Evolutionary conservation across 2,329 filamentous ascomycete genomes (phyloP).

Genomic region (Alternaria ventricosa): DNA sequence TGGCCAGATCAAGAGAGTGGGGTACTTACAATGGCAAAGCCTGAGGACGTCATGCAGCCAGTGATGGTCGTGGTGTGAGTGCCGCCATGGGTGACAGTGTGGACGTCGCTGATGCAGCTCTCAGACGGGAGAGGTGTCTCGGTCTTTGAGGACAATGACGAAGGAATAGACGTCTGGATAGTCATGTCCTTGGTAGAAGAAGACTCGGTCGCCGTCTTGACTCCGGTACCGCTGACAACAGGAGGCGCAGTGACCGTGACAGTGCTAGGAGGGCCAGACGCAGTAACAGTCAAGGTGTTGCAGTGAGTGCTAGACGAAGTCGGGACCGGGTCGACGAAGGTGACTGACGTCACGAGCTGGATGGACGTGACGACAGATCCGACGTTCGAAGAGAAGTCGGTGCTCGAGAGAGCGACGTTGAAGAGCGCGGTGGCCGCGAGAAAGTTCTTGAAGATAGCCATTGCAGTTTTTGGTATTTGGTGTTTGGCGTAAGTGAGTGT

Average conservation of each 20-base stretch:
- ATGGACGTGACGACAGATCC: slow-evolving; percentile 1
- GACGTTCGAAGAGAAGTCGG: slow-evolving; percentile 2
- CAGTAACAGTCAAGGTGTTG: slow-evolving; percentile 2
- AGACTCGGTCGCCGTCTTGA: neutral
- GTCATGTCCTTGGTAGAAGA: neutral
- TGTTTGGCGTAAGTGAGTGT: neutral
- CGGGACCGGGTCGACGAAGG: neutral
- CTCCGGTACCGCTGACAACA: neutral
- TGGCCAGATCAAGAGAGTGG: rapidly evolving
- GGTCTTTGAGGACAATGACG: neutral
- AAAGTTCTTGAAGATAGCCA: slow-evolving; percentile 9
- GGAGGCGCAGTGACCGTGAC: slow-evolving; percentile 3
- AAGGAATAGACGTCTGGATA: neutral
- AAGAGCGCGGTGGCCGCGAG: slow-evolving; percentile 6
- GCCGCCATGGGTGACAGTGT: neutral
- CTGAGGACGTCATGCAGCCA: neutral
- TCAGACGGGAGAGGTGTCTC: neutral
- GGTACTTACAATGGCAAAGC: neutral
- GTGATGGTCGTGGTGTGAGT: neutral
- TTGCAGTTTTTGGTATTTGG: neutral
- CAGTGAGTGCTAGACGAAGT: neutral
- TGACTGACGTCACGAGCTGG: slow-evolving; percentile 6
- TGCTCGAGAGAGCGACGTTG: slow-evolving; percentile 10
- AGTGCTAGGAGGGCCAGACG: neutral
- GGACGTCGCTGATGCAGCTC: neutral